Evolutionary conservation across 164 flowering plant species (phyloP).

Genomic region (Tetrastigma voinierianum): DNA sequence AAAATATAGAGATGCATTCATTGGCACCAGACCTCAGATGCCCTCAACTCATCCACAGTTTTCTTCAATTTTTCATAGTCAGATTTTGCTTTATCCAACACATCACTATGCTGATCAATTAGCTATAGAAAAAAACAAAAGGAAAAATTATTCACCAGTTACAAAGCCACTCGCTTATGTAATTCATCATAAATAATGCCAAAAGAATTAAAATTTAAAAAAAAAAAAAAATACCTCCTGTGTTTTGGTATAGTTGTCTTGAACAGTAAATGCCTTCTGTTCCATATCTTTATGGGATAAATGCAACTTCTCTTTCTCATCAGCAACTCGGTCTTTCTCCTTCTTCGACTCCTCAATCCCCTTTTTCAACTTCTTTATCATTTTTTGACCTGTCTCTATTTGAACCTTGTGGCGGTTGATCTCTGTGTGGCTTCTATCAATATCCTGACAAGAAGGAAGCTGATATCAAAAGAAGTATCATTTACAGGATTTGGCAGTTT

Average conservation of each 20-base stretch:
- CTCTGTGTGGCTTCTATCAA: slow-evolving; percentile 73
- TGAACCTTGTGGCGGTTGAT: slow-evolving; percentile 88
- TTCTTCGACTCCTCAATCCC: slow-evolving; percentile 84
- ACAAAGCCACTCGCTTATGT: not conserved
- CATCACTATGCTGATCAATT: slow-evolving; percentile 74
- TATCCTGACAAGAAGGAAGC: slow-evolving; percentile 56
- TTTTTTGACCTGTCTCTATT: slow-evolving; percentile 77
- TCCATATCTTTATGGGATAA: slow-evolving; percentile 64
- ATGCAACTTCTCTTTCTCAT: slow-evolving; percentile 59
- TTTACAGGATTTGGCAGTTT: not conserved
- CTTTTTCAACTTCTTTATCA: slow-evolving; percentile 72
- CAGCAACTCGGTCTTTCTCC: slow-evolving; percentile 66
- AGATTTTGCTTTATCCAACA: slow-evolving; percentile 65
- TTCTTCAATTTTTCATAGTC: slow-evolving; percentile 72
- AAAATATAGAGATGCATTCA: not conserved
- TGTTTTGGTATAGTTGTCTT: slow-evolving; percentile 71
- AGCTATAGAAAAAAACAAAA: slow-evolving; percentile 35
- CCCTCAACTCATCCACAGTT: slow-evolving; percentile 59
- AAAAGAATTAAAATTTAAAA: slow-evolving; percentile 4
- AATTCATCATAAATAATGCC: not conserved
- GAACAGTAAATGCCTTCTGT: slow-evolving; percentile 79
- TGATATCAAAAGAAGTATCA: slow-evolving; percentile 8
- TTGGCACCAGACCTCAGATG: slow-evolving; percentile 63
- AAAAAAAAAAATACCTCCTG: slow-evolving; percentile 50
- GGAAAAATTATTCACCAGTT: not conserved